phyloP scores from a whole-genome alignment of 2,329 filamentous ascomycete genomes.

The Fusarium sp. region DNA sequence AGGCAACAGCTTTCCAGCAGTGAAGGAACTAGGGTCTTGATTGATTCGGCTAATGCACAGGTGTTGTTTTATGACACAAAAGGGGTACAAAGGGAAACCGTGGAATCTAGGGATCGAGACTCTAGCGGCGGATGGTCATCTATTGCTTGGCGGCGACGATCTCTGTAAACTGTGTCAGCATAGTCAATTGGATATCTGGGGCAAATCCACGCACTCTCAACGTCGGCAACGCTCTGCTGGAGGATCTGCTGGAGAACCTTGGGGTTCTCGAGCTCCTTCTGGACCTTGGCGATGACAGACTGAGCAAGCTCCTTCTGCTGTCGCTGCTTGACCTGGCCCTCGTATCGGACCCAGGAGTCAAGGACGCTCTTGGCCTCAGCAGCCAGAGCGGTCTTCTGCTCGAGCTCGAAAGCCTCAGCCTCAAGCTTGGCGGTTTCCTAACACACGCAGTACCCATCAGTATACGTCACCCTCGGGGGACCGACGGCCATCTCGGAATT shows the following conservation, averaged over 20 bases:
- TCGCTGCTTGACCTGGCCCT: constrained; percentile 98
- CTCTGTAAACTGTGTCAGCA: constrained; percentile 60
- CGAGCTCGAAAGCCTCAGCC: constrained; percentile 94
- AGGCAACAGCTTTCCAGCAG: constrained; percentile 31
- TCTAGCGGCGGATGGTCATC: constrained; percentile 54
- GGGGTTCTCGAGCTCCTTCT: constrained; percentile 98
- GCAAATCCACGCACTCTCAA: constrained; percentile 79
- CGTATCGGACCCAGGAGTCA: constrained; percentile 99
- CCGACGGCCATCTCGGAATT: constrained; percentile 47
- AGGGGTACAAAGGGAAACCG: constrained; percentile 65
- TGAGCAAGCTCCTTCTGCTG: constrained; percentile 97
- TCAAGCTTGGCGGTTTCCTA: constrained; percentile 98
- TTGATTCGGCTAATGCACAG: constrained; percentile 72
- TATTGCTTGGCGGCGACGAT: constrained; percentile 76
- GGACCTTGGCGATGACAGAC: constrained; percentile 94
- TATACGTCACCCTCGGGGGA: constrained; percentile 4
- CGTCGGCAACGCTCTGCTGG: constrained; percentile 93
- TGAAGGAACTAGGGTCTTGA: constrained; percentile 50
- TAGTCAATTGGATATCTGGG: background rate
- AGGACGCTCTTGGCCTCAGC: constrained; percentile 94
- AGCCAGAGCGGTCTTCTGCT: constrained; percentile 94
- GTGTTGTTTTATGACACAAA: constrained; percentile 64
- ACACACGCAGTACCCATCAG: constrained; percentile 44
- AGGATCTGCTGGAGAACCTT: constrained; percentile 98
- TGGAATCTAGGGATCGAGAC: constrained; percentile 52